Conservation (phyloP, 2,329 filamentous ascomycete species). For the Apiospora rasikravindrae region DNA sequence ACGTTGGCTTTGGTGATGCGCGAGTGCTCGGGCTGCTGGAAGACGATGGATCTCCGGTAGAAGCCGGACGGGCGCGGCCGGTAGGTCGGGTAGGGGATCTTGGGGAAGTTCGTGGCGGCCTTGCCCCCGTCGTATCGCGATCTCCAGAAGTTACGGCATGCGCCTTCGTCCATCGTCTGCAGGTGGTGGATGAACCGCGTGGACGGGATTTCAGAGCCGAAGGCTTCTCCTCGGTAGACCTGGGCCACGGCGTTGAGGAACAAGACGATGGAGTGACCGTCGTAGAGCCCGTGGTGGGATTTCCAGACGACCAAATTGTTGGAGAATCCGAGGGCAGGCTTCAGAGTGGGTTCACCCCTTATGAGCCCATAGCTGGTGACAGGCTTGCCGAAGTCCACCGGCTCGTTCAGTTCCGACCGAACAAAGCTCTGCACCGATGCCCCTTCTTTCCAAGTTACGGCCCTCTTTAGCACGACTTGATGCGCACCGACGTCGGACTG, state of each 20-base stretch:
- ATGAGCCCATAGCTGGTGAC: too few species aligned
- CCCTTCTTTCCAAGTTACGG: too few species aligned
- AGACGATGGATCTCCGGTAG: not conserved
- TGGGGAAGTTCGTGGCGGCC: not conserved
- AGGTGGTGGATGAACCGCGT: not conserved
- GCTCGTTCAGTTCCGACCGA: too few species aligned
- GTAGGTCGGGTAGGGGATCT: not conserved
- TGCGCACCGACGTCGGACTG: too few species aligned
- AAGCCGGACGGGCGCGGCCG: not conserved
- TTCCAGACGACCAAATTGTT: constrained; percentile 16
- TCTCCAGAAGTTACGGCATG: not conserved
- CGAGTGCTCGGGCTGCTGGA: not conserved
- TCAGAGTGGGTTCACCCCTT: too few species aligned
- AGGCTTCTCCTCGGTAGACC: constrained; percentile 4
- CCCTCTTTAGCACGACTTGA: not conserved
- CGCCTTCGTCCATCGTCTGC: not conserved
- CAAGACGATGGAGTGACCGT: constrained; percentile 19
- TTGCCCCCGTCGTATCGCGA: not conserved
- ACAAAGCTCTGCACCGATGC: too few species aligned
- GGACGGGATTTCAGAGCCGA: not conserved
- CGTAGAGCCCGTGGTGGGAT: constrained; percentile 20
- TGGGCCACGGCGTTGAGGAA: constrained; percentile 15
- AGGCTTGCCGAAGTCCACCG: too few species aligned
- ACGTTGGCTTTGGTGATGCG: not conserved
- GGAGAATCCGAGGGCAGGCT: too few species aligned